Evolutionary conservation across 2,329 filamentous ascomycete genomes (phyloP).

Genomic region (Remersonia thermophila): DNA sequence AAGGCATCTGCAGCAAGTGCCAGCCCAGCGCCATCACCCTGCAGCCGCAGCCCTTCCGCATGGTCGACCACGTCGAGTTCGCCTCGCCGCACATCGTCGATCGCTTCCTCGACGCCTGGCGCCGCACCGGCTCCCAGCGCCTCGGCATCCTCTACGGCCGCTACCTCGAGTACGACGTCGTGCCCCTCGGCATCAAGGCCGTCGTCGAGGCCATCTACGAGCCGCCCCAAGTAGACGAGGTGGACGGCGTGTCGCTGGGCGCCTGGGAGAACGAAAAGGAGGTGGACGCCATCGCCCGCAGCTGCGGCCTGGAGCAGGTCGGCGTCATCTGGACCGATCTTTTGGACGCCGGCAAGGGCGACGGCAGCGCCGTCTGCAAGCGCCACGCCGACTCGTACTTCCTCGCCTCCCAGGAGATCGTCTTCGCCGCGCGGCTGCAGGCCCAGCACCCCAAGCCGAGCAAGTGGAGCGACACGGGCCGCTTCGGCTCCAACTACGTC

Average conservation of each 20-base stretch:
- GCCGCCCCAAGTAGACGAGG: constrained; percentile 78
- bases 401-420: constrained; percentile 82
- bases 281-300: constrained; percentile 64
- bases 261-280: constrained; percentile 78
- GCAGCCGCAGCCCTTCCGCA: constrained; percentile 85
- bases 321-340: constrained; percentile 94
- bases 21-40: constrained; percentile 94
- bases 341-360: constrained; percentile 63
- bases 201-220: constrained; percentile 97
- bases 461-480: constrained; percentile 93
- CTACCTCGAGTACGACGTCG: constrained; percentile 82
- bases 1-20: constrained; percentile 95
- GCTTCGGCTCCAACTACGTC: constrained; percentile 92
- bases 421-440: constrained; percentile 78
- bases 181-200: constrained; percentile 88
- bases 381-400: constrained; percentile 92
- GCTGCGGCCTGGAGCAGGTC: constrained; percentile 78
- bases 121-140: constrained; percentile 70
- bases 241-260: constrained; percentile 74
- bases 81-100: constrained; percentile 75
- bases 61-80: constrained; percentile 98
- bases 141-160: constrained; percentile 84
- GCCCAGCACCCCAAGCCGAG: constrained; percentile 78
- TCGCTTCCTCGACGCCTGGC: constrained; percentile 83
- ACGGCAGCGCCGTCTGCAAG: constrained; percentile 87